These are phyloP conservation scores for Cutaneotrichosporon sp. DNA, from an alignment of 1,284 basidiomycete species.

Conservation along the genomic window DNA sequence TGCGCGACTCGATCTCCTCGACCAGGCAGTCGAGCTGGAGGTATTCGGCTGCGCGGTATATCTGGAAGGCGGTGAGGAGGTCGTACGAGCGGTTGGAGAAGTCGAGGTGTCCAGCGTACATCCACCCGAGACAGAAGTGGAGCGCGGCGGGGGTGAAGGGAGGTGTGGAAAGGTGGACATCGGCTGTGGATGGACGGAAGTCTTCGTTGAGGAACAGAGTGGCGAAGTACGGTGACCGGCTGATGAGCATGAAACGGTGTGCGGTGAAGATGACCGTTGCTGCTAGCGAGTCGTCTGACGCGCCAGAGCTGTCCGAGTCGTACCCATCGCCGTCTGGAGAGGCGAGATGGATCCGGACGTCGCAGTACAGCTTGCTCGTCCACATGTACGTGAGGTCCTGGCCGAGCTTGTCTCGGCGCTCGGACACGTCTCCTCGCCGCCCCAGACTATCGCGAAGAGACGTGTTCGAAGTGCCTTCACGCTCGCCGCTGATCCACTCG, in stretches of 20 bases:
- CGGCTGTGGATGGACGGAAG: conserved; percentile 55
- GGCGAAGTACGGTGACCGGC: conserved; percentile 83
- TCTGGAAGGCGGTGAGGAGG: conserved; percentile 84
- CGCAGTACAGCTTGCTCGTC: conserved; percentile 86
- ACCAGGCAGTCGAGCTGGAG: conserved; percentile 73
- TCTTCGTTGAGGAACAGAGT: conserved; percentile 52
- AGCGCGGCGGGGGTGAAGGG: conserved; percentile 93
- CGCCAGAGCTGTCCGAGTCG: conserved; percentile 34
- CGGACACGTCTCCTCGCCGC: conserved; percentile 52
- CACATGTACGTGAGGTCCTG: conserved; percentile 95
- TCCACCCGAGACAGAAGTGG: conserved; percentile 83
- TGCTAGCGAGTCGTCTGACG: conserved; percentile 39
- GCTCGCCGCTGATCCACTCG: conserved; percentile 79
- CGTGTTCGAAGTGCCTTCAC: conserved; percentile 49
- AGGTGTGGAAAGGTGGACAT: conserved; percentile 75
- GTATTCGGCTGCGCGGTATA: conserved; percentile 79
- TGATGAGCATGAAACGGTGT: conserved; percentile 88
- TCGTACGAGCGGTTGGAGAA: conserved; percentile 93
- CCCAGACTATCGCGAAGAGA: conserved; percentile 38
- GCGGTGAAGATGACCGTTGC: conserved; percentile 77
- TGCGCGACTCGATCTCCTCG: conserved; percentile 74
- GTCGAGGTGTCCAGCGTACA: conserved; percentile 86
- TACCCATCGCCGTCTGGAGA: conserved; percentile 48
- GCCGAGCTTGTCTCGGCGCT: conserved; percentile 75
- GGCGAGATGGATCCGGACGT: conserved; percentile 74